phyloP scores from a whole-genome alignment of 1,139 yeast genomes.

The Magnusiomyces suaveolens region DNA sequence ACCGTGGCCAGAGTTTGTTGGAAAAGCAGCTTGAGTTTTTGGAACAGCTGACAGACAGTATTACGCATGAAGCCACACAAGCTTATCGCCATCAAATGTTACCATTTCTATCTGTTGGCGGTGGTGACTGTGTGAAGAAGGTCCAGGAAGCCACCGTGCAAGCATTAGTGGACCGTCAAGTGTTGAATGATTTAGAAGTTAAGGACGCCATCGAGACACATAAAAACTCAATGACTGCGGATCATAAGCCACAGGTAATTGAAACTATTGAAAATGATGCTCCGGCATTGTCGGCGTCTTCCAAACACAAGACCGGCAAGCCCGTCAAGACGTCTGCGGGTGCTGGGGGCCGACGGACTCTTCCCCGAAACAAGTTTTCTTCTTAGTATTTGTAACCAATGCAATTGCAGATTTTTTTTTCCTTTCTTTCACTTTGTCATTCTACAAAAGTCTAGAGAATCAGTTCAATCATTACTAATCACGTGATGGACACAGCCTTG shows the following conservation, averaged over 20 bases:
- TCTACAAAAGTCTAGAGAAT: too few species aligned
- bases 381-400: too few species aligned
- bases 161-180: conserved; percentile 10
- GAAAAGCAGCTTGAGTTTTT: conserved; percentile 10
- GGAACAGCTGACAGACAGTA: conserved; percentile 7
- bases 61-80: conserved; percentile 11
- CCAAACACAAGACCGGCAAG: neutral
- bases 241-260: neutral
- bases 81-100: conserved; percentile 10
- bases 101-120: conserved; percentile 7
- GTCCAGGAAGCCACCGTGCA: conserved; percentile 7
- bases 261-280: neutral
- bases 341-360: neutral
- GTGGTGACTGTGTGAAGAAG: neutral
- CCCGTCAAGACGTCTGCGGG: neutral
- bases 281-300: neutral
- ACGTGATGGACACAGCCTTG: neutral
- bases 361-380: neutral
- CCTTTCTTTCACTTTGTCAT: neutral
- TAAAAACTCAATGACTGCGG: neutral
- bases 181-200: conserved; percentile 10
- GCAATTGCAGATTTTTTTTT: too few species aligned
- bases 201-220: conserved; percentile 10
- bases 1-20: conserved; percentile 10
- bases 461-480: neutral